phyloP scores from a whole-genome alignment of 2,329 filamentous ascomycete species.

The Botrytis elliptica region DNA sequence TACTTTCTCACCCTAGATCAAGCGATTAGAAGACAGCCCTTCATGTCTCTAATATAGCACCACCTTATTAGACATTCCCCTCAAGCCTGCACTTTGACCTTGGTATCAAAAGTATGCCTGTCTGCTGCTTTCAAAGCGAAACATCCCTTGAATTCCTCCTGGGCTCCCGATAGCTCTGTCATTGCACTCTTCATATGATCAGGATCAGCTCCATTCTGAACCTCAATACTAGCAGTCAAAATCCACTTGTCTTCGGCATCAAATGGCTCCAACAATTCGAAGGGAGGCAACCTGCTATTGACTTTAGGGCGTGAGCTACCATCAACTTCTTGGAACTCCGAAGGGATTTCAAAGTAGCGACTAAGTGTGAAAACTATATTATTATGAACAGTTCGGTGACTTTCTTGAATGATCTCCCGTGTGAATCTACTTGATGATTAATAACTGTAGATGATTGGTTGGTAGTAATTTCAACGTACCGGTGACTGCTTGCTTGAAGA shows the following conservation, averaged over 20 bases:
- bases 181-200: conserved; percentile 53
- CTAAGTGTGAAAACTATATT: conserved; percentile 36
- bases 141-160: conserved; percentile 50
- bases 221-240: conserved; percentile 53
- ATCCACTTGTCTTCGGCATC: conserved; percentile 54
- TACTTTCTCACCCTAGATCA: not conserved
- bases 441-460: not conserved
- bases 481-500: conserved; percentile 53
- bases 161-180: conserved; percentile 49
- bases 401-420: conserved; percentile 31
- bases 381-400: conserved; percentile 34
- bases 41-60: not conserved
- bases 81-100: conserved; percentile 37
- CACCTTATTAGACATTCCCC: not conserved
- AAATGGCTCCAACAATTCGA: conserved; percentile 48
- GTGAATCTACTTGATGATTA: conserved; percentile 32
- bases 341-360: conserved; percentile 32
- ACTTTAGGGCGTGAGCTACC: conserved; percentile 36
- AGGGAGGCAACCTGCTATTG: conserved; percentile 45
- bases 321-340: conserved; percentile 24
- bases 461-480: conserved; percentile 42
- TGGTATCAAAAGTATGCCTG: conserved; percentile 54
- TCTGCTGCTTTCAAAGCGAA: conserved; percentile 54
- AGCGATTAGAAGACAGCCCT: not conserved
- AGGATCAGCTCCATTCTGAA: conserved; percentile 56